Base-by-base conservation (phyloP, 106 monocot genomes). In the Posidonia australis region DNA sequence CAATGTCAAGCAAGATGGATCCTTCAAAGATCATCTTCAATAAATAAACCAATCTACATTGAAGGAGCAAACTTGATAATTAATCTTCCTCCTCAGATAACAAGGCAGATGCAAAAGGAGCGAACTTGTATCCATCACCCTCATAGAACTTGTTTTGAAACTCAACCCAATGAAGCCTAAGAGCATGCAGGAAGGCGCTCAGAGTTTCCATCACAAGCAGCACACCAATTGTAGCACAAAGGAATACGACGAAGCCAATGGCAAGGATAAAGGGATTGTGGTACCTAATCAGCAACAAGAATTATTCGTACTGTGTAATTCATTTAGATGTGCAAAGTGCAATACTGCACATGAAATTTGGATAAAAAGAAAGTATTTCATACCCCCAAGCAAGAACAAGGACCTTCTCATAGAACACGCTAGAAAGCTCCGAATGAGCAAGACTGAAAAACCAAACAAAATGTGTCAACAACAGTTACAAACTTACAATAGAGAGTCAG, bases 111-210 rank as follows among this genome's bases (percentile, higher is more conserved):
- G 94, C 86, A 48, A 96, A 96, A 42, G 94, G 94, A 2, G 84
- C 54, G 47, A 96, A 96, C 76, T 90, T 96, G 77, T 96, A 96
- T 42, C 94, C 94, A 73, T 96, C 87, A 46, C 90, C 94, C 69
- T 90, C 94, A 10, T 90, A 96, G 43, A 96, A 96, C 72, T 96
- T 96, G 80, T 90, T 96, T 74, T 82, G 84, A 54, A 96, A 96
- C 63, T 96, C 94, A 62, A 98, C 96, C 96, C 96, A 98, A 60
- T 98, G 96, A 73, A 98, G 96, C 80, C 96, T 86, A 74, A 98
- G 44, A 9, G 96, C 96, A 60, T 98, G 96, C 59, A 98, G 62
- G 82, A 98, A 98, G 46, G 96, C 96, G 26, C 96, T 98, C 13
- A 98, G 59, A 1, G 96, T 90, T 73, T 98, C 96, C 96, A 98